Base-by-base conservation (phyloP, 805 yeast genomes). In the Myxozyma neglecta region DNA sequence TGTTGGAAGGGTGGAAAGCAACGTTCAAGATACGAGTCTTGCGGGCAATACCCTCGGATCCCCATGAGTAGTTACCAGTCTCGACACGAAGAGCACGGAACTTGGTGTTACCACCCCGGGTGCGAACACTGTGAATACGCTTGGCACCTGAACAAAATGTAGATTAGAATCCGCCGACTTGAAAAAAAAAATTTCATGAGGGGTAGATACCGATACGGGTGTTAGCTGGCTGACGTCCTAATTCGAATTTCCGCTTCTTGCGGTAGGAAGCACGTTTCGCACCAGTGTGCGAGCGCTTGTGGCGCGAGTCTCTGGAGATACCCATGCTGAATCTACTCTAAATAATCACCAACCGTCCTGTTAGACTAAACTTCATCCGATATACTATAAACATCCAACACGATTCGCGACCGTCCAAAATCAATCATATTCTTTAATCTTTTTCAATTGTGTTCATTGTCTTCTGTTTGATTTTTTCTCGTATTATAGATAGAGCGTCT, bases 241-340 rank as follows among this genome's bases (percentile, higher is more conserved):
- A 87, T 85, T 93, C 99, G 80, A 94, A 93, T 96, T 93, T 94
- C 87, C 99, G 87, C 97, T 93, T 93, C 93, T 93, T 93, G 90
- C 98, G 93, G 96, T 87, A 90, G 83, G 91, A 96, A 82, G 98
- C 98, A 84, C 97, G 91, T 84, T 91, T 92, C 81, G 99, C 99
- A 89, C 99, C 99, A 79, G 99, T 92, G 82, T 96, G 96, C 77
- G 97, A 83, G 84, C 99, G 96, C 90, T 93, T 93, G 92, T 94
- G 99, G 85, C 97, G 97, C 82, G 99, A 93, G 87, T 94, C 98
- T 87, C 99, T 93, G 83, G 98, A 91, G 89, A 93, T 93, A 92
- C 99, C 98, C 99, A 93, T 93, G 56, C 34, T 61, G 60, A 50
- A 57, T 34, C 55, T 48, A 58, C 65, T 61, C 60, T 57, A 40